phyloP scores from a whole-genome alignment of 495 filamentous ascomycete genomes.

The Aspergillus kassunensis region DNA sequence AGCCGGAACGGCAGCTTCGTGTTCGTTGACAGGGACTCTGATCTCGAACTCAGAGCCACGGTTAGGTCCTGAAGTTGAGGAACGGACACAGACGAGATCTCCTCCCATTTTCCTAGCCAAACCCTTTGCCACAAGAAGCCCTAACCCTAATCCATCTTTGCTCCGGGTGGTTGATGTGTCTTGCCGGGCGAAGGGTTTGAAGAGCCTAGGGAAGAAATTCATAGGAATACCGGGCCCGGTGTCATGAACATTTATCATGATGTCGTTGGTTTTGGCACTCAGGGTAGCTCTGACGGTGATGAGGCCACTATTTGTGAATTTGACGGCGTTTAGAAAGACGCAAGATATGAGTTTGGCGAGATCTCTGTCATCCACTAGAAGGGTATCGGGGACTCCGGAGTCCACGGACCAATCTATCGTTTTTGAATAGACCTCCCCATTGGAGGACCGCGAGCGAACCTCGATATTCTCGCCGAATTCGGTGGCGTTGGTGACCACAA shows the following conservation, averaged over 20 bases:
- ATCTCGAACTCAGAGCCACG: conserved; percentile 75
- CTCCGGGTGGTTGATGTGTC: conserved; percentile 69
- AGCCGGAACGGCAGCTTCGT: conserved; percentile 37
- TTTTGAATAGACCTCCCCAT: conserved; percentile 55
- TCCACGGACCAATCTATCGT: conserved; percentile 67
- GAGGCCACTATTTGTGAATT: conserved; percentile 70
- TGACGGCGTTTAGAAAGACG: conserved; percentile 73
- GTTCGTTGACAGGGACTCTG: conserved; percentile 58
- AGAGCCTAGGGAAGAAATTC: conserved; percentile 65
- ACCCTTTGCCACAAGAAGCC: conserved; percentile 72
- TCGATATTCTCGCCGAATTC: conserved; percentile 65
- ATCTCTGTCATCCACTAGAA: conserved; percentile 68
- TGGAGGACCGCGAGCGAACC: conserved; percentile 55
- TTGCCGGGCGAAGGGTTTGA: conserved; percentile 70
- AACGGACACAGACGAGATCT: conserved; percentile 64
- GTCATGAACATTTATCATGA: conserved; percentile 61
- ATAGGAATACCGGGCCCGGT: conserved; percentile 70
- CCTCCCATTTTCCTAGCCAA: conserved; percentile 72
- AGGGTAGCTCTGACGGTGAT: conserved; percentile 57
- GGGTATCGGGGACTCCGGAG: conserved; percentile 57
- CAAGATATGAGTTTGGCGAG: conserved; percentile 72
- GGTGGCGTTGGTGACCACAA: conserved; percentile 55
- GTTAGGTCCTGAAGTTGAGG: conserved; percentile 62
- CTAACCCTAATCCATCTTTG: conserved; percentile 70
- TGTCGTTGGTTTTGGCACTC: conserved; percentile 47